Evolutionary conservation across 2,329 filamentous ascomycete genomes (phyloP).

Genomic region (Karstenula rhodostoma): DNA sequence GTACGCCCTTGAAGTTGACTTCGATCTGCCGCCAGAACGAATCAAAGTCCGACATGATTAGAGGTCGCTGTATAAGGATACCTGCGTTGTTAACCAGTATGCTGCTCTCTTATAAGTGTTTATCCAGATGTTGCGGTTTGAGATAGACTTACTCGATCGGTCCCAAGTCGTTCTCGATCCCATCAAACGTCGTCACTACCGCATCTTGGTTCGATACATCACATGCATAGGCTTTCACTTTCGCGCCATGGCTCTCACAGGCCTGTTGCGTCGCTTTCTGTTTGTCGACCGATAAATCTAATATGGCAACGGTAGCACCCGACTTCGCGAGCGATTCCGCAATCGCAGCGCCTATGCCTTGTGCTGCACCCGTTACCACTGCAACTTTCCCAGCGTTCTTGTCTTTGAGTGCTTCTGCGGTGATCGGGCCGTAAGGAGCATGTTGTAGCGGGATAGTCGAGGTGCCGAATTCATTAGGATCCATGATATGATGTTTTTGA

Average conservation of each 20-base stretch:
- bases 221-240: slow-evolving; percentile 30
- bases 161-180: slow-evolving; percentile 31
- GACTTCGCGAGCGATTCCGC: slow-evolving; percentile 36
- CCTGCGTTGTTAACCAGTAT: slow-evolving; percentile 42
- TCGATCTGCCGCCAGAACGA: slow-evolving; percentile 42
- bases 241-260: slow-evolving; percentile 31
- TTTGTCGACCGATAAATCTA: slow-evolving; percentile 33
- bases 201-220: slow-evolving; percentile 31
- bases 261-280: slow-evolving; percentile 30
- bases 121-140: neutral
- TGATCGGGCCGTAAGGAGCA: slow-evolving; percentile 29
- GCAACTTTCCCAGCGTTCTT: slow-evolving; percentile 36
- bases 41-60: slow-evolving; percentile 37
- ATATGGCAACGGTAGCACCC: slow-evolving; percentile 36
- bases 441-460: slow-evolving; percentile 31
- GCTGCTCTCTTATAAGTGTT: slow-evolving; percentile 3
- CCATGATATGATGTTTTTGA: slow-evolving; percentile 22
- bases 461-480: slow-evolving; percentile 33
- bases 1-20: slow-evolving; percentile 42
- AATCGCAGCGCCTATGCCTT: slow-evolving; percentile 41
- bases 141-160: slow-evolving; percentile 27
- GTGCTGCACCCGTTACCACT: slow-evolving; percentile 37
- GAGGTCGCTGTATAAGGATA: slow-evolving; percentile 35
- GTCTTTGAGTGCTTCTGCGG: slow-evolving; percentile 23
- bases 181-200: slow-evolving; percentile 25